Evolutionary conservation across 768 basidiomycete species (phyloP).

Genomic region (Mycena polygramma): DNA sequence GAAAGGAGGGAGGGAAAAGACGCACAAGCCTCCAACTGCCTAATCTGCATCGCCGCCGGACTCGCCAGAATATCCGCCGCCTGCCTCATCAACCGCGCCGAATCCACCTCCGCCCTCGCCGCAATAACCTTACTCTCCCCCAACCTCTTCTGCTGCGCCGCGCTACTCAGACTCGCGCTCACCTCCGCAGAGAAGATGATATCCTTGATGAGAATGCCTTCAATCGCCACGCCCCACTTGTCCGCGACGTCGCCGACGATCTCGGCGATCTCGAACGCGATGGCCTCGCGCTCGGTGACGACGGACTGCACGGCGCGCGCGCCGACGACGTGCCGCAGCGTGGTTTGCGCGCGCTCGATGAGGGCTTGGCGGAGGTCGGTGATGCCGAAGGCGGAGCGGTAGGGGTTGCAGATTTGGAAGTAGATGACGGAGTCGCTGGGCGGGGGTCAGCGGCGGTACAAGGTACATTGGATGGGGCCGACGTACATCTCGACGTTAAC

Average conservation of each 20-base stretch:
- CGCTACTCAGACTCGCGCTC: slow-evolving; percentile 90
- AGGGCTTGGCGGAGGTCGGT: slow-evolving; percentile 89
- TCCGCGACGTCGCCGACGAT: slow-evolving; percentile 94
- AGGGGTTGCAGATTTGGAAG: slow-evolving; percentile 91
- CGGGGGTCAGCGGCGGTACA: slow-evolving; percentile 16
- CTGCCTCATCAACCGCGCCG: slow-evolving; percentile 95
- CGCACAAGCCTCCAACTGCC: slow-evolving; percentile 90
- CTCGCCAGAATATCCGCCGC: slow-evolving; percentile 95
- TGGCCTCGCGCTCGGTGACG: slow-evolving; percentile 97
- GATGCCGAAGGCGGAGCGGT: slow-evolving; percentile 96
- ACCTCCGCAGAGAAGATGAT: slow-evolving; percentile 95
- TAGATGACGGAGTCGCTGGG: slow-evolving; percentile 92
- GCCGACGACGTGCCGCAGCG: slow-evolving; percentile 95
- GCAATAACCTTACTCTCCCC: slow-evolving; percentile 98
- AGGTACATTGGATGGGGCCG: not conserved
- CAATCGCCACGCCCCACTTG: slow-evolving; percentile 98
- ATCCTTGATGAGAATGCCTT: slow-evolving; percentile 95
- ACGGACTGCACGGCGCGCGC: slow-evolving; percentile 94
- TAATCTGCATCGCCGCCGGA: slow-evolving; percentile 98
- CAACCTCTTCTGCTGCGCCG: slow-evolving; percentile 96
- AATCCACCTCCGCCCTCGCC: slow-evolving; percentile 94
- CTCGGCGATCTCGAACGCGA: slow-evolving; percentile 96
- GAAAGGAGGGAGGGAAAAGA: slow-evolving; percentile 28
- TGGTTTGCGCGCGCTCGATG: slow-evolving; percentile 91
- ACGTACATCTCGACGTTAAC: slow-evolving; percentile 93